Conservation (phyloP, 2,329 filamentous ascomycete species). For the Exophiala sp. region DNA sequence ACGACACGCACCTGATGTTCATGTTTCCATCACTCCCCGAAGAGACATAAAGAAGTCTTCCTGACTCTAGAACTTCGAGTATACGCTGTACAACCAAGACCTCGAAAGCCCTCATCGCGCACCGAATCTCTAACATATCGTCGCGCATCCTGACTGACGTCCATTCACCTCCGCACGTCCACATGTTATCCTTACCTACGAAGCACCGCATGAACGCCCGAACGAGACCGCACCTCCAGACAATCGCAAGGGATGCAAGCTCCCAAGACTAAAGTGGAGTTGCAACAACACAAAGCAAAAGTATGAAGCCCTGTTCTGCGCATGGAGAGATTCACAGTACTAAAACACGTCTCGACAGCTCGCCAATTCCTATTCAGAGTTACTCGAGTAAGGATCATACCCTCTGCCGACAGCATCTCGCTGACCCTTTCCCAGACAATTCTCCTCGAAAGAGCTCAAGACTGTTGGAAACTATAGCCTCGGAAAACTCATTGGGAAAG, state of each 20-base stretch:
- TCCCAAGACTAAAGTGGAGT: constrained; percentile 52
- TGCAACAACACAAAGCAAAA: constrained; percentile 59
- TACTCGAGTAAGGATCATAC: constrained; percentile 71
- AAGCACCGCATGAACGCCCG: constrained; percentile 12
- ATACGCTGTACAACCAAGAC: background rate
- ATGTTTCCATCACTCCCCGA: background rate
- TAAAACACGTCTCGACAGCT: constrained; percentile 58
- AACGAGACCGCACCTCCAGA: constrained; percentile 3
- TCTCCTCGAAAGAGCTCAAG: constrained; percentile 83
- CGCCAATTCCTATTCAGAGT: constrained; percentile 91
- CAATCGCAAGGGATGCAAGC: constrained; percentile 38
- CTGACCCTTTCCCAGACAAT: constrained; percentile 63
- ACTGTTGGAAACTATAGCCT: constrained; percentile 93
- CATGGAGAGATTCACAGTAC: constrained; percentile 4
- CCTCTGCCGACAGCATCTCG: constrained; percentile 9
- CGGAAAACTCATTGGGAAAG: constrained; percentile 89
- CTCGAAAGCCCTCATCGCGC: background rate
- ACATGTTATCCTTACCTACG: constrained; percentile 22
- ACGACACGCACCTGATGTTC: background rate
- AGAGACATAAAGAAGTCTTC: background rate
- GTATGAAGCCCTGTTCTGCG: constrained; percentile 31
- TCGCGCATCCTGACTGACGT: constrained; percentile 1
- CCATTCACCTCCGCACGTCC: background rate
- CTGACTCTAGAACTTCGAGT: background rate
- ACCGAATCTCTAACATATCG: background rate